Conservation (phyloP, 1,284 basidiomycete genomes). For the Stygiomarasmius scandens region DNA sequence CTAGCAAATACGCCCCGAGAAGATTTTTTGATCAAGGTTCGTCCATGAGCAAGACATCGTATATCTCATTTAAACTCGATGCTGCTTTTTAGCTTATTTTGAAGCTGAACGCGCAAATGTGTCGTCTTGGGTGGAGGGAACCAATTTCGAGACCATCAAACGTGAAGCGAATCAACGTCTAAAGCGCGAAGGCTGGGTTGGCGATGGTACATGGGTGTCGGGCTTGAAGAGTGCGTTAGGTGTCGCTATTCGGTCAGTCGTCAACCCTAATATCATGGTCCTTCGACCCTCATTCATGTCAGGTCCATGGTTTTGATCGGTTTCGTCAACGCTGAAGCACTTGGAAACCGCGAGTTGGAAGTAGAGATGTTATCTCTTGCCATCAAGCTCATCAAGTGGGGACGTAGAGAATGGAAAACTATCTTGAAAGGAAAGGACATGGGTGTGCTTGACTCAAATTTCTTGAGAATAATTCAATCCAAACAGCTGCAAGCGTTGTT, state of each 20-base stretch:
- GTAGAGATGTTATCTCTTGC: conserved; percentile 33
- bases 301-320: background rate
- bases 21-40: too few relatives aligned
- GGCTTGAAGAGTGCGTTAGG: conserved; percentile 37
- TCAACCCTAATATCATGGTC: too few relatives aligned
- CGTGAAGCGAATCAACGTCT: conserved; percentile 35
- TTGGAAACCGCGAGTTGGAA: too few relatives aligned
- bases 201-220: background rate
- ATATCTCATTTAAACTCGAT: background rate
- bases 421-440: conserved; percentile 30
- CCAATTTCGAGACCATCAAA: conserved; percentile 25
- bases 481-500: conserved; percentile 16
- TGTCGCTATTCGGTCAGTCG: conserved; percentile 40
- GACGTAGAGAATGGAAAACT: conserved; percentile 34
- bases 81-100: conserved; percentile 29
- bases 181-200: conserved; percentile 37
- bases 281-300: too few relatives aligned
- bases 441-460: conserved; percentile 29
- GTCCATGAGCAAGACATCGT: background rate
- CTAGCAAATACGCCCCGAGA: background rate
- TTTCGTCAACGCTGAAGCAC: too few relatives aligned
- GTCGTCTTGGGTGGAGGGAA: conserved; percentile 31
- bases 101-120: conserved; percentile 31
- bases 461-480: conserved; percentile 31
- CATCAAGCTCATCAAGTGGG: conserved; percentile 43